These are phyloP conservation scores for Lippia alba DNA, from an alignment of 305 asterid genomes.

Conservation along the genomic window DNA sequence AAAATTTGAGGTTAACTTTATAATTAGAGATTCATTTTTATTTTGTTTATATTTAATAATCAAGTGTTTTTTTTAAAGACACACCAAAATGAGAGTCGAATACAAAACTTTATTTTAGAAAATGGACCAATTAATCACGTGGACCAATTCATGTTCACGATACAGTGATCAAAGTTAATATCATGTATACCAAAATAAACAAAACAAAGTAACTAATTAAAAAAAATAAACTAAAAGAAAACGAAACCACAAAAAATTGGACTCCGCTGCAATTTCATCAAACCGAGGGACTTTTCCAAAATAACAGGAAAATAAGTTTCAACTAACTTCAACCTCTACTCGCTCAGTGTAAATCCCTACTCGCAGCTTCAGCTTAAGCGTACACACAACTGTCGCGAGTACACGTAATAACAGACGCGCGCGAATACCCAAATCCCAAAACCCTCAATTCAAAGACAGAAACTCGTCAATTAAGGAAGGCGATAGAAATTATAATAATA, in stretches of 20 bases:
- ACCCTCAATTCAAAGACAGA: conserved; percentile 38
- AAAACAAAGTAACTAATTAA: too few species aligned
- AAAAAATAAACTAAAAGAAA: too few species aligned
- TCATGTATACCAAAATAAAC: too few species aligned
- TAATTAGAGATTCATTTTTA: too few species aligned
- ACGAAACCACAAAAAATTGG: not conserved
- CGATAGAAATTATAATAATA: conserved; percentile 31
- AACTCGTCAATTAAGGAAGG: conserved; percentile 50
- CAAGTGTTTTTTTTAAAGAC: too few species aligned
- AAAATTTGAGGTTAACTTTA: too few species aligned
- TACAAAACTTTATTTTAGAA: too few species aligned
- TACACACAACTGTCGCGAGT: conserved; percentile 18
- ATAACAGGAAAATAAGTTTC: not conserved
- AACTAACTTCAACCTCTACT: not conserved
- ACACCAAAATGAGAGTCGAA: too few species aligned
- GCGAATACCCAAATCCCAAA: conserved; percentile 8
- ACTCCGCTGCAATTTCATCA: not conserved
- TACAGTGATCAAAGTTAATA: too few species aligned
- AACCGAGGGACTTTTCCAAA: conserved; percentile 1
- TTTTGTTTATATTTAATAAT: too few species aligned
- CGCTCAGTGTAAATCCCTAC: not conserved
- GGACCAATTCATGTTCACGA: too few species aligned
- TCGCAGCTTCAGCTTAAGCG: conserved; percentile 6
- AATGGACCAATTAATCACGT: too few species aligned
- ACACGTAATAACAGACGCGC: not conserved